These are phyloP conservation scores for Pestalotiopsis sp. DNA, from an alignment of 2,329 filamentous ascomycete genomes.

Conservation along the genomic window DNA sequence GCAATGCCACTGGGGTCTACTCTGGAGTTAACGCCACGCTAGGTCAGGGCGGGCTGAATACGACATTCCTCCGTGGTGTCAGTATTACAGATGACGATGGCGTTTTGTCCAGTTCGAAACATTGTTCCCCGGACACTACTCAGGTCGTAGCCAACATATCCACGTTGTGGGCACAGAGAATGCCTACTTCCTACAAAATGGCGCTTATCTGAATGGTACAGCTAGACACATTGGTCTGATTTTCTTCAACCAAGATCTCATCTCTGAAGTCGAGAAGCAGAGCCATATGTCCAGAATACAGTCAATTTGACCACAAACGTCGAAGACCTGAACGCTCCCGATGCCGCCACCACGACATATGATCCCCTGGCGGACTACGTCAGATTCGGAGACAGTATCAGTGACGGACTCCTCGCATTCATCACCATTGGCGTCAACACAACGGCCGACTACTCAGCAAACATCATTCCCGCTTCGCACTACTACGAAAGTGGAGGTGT, in stretches of 20 bases:
- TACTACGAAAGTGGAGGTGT: slow-evolving; percentile 31
- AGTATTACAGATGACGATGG: slow-evolving; percentile 48
- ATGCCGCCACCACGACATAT: slow-evolving; percentile 50
- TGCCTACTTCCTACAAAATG: slow-evolving; percentile 44
- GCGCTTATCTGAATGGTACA: slow-evolving; percentile 47
- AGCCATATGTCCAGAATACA: slow-evolving; percentile 46
- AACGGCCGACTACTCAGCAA: slow-evolving; percentile 27
- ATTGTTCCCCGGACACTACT: slow-evolving; percentile 46
- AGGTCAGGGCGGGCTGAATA: slow-evolving; percentile 35
- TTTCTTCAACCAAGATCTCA: slow-evolving; percentile 61
- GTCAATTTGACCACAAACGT: slow-evolving; percentile 48
- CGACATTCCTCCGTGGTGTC: slow-evolving; percentile 51
- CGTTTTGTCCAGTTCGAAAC: slow-evolving; percentile 50
- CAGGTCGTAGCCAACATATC: slow-evolving; percentile 39
- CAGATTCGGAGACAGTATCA: slow-evolving; percentile 50
- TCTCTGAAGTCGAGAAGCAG: slow-evolving; percentile 45
- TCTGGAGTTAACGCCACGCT: slow-evolving; percentile 28
- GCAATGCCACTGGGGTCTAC: slow-evolving; percentile 42
- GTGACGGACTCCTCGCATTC: slow-evolving; percentile 52
- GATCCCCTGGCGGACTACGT: slow-evolving; percentile 60
- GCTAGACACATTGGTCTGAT: slow-evolving; percentile 61
- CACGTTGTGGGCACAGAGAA: slow-evolving; percentile 35
- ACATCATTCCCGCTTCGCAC: slow-evolving; percentile 24
- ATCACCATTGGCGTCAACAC: slow-evolving; percentile 49
- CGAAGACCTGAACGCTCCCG: slow-evolving; percentile 49